Base-by-base conservation (phyloP, 371 early-diverging fungal species). In the Zychaea mexicana region DNA sequence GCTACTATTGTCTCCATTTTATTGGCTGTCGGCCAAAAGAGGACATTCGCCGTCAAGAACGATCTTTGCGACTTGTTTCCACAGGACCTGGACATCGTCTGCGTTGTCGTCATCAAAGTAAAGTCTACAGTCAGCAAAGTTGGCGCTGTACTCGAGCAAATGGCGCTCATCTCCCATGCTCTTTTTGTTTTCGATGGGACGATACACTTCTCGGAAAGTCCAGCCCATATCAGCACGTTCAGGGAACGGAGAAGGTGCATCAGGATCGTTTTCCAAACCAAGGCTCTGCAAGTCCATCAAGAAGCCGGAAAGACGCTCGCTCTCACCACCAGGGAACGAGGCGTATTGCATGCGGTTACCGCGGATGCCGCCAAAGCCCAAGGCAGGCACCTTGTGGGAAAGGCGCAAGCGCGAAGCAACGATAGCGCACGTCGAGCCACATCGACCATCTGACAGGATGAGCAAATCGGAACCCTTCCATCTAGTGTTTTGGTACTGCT, bases 261-360 rank as follows among this genome's bases (percentile, higher is more conserved):
- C 72, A n/a, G 79, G 72, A 56, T 77, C 77, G 47, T 71, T 65
- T 3, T 62, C 62, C 15, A 82, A 36, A 32, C 65, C 74, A 36
- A 82, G 65, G 6, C 67, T 61, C n/a, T 74, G 76, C 17, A 82
- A 55, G 31, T 82, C 82, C 67, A 73, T 71, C 49, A 82, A 60
- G 52, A 82, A 82, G 13, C 76, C 71, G n/a, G 78, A 78, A 4
- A 82, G 62, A 33, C 82, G 79, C 38, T 82, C 77, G 30, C 82
- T 82, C 67, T 82, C 82, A 17, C 82, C 82, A 57, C 82, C 82
- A 10, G 82, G 82, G 70, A 82, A 82, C 9, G 79, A 78, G 26
- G 82, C 82, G 60, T 73, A 82, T 52, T 82, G 82, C 82, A 82
- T 82, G 32, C 75, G 74, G 45, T 82, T 82, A 54, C 82, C 82